phyloP scores from a whole-genome alignment of 73 alveolate species.

The Paraurostyla sp. region DNA sequence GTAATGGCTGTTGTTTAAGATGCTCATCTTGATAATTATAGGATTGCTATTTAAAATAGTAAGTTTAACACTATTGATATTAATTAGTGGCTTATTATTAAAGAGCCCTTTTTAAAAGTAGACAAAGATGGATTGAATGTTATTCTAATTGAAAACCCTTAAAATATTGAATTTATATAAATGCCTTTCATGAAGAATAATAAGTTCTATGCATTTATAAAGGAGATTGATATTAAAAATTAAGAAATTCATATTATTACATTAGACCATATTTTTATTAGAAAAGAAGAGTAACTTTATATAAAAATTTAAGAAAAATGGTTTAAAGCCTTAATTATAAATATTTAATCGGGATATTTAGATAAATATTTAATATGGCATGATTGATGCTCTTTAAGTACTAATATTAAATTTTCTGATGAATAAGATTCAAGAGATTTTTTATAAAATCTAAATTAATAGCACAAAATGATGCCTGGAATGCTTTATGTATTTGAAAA shows the following conservation, averaged over 20 bases:
- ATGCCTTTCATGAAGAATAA: too few species aligned
- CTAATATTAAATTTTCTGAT: neutral
- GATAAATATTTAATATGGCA: neutral
- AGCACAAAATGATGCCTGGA: neutral
- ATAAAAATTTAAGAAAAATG: neutral
- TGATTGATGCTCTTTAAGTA: neutral
- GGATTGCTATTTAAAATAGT: neutral
- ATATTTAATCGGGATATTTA: neutral
- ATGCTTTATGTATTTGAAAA: neutral
- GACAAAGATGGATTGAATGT: neutral
- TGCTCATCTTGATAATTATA: neutral
- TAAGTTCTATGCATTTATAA: too few species aligned
- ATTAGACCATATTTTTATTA: too few species aligned
- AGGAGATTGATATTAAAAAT: too few species aligned
- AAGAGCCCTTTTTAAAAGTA: neutral
- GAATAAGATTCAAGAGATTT: neutral
- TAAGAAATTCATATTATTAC: too few species aligned
- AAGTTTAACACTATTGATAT: neutral
- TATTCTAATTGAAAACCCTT: neutral
- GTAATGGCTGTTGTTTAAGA: neutral
- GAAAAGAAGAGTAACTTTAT: neutral
- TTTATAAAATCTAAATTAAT: neutral
- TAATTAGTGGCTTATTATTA: neutral
- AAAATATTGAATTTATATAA: neutral
- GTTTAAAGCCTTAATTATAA: neutral